phyloP scores from a whole-genome alignment of 768 basidiomycete species.

The Amanita rubescens region DNA sequence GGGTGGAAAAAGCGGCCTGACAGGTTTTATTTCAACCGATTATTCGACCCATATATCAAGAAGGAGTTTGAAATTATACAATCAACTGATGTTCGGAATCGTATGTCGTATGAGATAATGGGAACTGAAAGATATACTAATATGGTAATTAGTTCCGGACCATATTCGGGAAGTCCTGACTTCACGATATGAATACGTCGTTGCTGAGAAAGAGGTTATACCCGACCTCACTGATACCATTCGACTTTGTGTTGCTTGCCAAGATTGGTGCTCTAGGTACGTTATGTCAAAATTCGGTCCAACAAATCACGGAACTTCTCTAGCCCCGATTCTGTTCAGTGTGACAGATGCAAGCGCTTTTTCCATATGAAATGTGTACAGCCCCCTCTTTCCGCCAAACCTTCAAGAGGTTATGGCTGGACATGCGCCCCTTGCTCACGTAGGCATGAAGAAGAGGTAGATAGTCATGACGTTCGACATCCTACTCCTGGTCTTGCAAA shows the following conservation, averaged over 20 bases:
- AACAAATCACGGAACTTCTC: conserved; percentile 4
- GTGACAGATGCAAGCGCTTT: conserved; percentile 85
- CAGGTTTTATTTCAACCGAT: conserved; percentile 91
- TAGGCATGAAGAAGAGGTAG: conserved; percentile 80
- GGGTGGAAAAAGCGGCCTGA: conserved; percentile 93
- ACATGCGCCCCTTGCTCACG: conserved; percentile 91
- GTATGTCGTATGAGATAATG: conserved; percentile 43
- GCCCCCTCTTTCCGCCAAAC: conserved; percentile 85
- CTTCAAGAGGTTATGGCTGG: conserved; percentile 96
- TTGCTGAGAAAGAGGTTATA: conserved; percentile 90
- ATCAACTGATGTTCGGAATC: conserved; percentile 77
- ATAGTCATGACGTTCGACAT: conserved; percentile 63
- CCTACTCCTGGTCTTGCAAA: conserved; percentile 38
- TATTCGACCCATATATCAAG: conserved; percentile 98
- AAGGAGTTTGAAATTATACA: conserved; percentile 96
- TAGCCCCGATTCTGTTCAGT: conserved; percentile 81
- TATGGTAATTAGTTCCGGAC: conserved; percentile 56
- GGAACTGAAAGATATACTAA: conserved; percentile 14
- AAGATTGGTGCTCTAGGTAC: conserved; percentile 85
- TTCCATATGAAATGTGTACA: conserved; percentile 95
- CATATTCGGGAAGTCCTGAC: conserved; percentile 71
- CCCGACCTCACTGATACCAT: conserved; percentile 83
- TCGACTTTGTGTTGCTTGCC: conserved; percentile 81
- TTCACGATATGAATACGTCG: conserved; percentile 88
- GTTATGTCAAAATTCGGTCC: conserved; percentile 17